Base-by-base conservation (phyloP, 75 land plant genomes). In the Cupressus sempervirens region DNA sequence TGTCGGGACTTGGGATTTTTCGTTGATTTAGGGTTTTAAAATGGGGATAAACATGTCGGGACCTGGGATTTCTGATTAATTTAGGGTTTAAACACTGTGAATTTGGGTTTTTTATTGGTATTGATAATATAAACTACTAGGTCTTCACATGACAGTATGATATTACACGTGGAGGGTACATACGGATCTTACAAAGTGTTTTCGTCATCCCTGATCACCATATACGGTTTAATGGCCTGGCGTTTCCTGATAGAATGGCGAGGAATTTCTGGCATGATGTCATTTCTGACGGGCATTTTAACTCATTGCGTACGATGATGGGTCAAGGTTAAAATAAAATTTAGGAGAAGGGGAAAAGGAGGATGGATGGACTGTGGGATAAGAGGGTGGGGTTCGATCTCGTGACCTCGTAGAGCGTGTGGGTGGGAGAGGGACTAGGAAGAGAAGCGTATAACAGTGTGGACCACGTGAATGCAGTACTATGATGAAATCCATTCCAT, bases 401-500 rank as follows among this genome's bases (percentile, higher is more conserved):
- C 81, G 50, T 79, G 81, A 79, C 52, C 80, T 79, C 29, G 35
- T 10, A 10, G 30, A n/a, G 45, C 7, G 43, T 76, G 26, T 43
- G 80, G 46, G 73, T 38, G 43, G 4, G 80, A 7, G 10, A 26
- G 80, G 26, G 48, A 43, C 45, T 43, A 43, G 45, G 45, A n/a
- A 43, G 45, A 43, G 45, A 43, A 26, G 80, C 11, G 48, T 43
- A 62, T 62, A 20, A 13, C 81, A 43, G 81, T 79, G 32, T 79
- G 81, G 30, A 79, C 46, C 81, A 79, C 46, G 81, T 79, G 81
- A 79, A 16, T 5, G 32, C 81, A 50, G 81, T 79, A 79, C 81
- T n/a, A 23, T 45, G 12, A 45, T 29, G 50, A 43, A 79, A n/a
- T n/a, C n/a, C n/a, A n/a, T n/a, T n/a, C n/a, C n/a, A n/a, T n/a